Base-by-base conservation (phyloP, 495 filamentous ascomycete genomes). In the Daldinia caldariorum region DNA sequence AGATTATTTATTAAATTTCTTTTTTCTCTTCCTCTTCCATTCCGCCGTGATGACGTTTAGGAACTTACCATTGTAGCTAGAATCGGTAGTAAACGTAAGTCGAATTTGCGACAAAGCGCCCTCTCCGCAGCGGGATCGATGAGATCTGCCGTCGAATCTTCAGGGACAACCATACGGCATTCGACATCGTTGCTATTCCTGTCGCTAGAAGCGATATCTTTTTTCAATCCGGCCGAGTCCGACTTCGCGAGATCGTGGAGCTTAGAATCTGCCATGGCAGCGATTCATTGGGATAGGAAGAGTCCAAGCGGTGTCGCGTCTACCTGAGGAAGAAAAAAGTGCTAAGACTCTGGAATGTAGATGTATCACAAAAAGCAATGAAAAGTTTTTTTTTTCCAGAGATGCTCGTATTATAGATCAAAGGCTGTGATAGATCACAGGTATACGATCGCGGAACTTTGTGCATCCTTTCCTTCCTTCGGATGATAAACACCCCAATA, bases 81-180 rank as follows among this genome's bases (percentile, higher is more conserved):
- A 4, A 90, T 83, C 0, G 89, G 89, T 10, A 91, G 76, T 45
- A 91, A 74, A 31, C 87, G 84, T 55, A 87, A 72, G 70, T 91
- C 89, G 58, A 90, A 90, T 56, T 86, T 87, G 67, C 86, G 85
- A 63, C 87, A 89, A 26, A 90, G 79, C n/a, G 84, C 83, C 51
- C 82, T 83, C 71, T 91, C 89, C 14, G 88, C 87, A 22, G 74
- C 70, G 5, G 66, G 67, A 69, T 84, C 82, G 43, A 81, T 61
- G 16, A 67, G 35, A 16, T 39, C 67, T 0, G 66, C 63, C 20
- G 64, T 54, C 20, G 69, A 65, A 35, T 2, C 34, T 14, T 63
- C 72, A 29, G 60, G 61, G 22, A 64, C 2, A 16, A 61, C 61
- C 16, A 61, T 68, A 54, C 66, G 67, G 31, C 64, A 73, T 32